Percentiles rank a stretch among this genome's conserved stretches.
Evolutionary conservation across 805 yeast species (phyloP).

Genomic region (Priceomyces medius): DNA sequence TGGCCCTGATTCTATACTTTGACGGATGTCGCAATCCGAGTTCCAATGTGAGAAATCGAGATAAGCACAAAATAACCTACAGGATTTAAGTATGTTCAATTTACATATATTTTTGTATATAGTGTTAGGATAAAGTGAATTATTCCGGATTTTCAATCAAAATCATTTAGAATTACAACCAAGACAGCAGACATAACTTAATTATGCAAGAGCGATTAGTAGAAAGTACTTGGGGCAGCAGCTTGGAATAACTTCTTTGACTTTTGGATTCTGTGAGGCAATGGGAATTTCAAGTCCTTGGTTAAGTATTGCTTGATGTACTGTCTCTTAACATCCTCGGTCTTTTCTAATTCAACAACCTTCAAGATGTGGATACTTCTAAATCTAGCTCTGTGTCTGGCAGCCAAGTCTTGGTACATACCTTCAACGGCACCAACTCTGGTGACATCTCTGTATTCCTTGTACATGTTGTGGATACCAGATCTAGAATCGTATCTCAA

Average conservation of each 20-base stretch:
- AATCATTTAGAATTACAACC: slow-evolving; percentile 12
- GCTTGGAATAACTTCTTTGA: slow-evolving; percentile 83
- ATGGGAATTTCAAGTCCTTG: slow-evolving; percentile 98
- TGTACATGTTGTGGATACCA: slow-evolving; percentile 99
- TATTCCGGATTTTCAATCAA: slow-evolving; percentile 10
- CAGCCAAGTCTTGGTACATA: slow-evolving; percentile 99
- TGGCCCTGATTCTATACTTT: too few species aligned
- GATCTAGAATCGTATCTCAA: slow-evolving; percentile 99
- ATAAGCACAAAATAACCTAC: not conserved
- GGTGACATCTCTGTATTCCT: slow-evolving; percentile 99
- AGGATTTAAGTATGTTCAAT: not conserved
- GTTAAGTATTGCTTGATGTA: slow-evolving; percentile 96
- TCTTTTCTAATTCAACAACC: slow-evolving; percentile 98
- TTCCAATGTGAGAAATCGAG: not conserved
- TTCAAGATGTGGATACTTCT: slow-evolving; percentile 98
- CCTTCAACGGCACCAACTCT: slow-evolving; percentile 98
- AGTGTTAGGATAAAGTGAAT: slow-evolving; percentile 8
- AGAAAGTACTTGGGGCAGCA: slow-evolving; percentile 96
- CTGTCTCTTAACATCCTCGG: slow-evolving; percentile 98
- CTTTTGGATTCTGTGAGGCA: slow-evolving; percentile 98
- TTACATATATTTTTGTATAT: slow-evolving; percentile 11
- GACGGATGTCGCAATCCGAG: slow-evolving; percentile 4
- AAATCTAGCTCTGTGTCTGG: slow-evolving; percentile 99
- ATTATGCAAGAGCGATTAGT: slow-evolving; percentile 50
- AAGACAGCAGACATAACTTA: slow-evolving; percentile 8